phyloP scores from a whole-genome alignment of 2,329 filamentous ascomycete genomes.

The Pseudocercospora macadamiae region DNA sequence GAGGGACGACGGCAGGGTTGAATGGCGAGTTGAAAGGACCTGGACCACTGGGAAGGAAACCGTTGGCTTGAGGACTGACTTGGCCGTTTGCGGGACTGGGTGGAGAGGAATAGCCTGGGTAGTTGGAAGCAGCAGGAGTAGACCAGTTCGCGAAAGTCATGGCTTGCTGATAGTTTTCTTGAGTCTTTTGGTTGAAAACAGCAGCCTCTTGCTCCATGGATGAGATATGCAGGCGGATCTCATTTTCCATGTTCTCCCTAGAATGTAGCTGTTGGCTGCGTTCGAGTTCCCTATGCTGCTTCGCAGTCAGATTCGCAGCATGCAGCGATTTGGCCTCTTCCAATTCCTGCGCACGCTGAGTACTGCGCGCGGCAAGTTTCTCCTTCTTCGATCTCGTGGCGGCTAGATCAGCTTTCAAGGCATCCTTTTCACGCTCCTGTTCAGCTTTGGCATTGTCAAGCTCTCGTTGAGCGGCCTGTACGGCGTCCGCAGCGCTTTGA shows the following conservation, averaged over 20 bases:
- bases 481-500: constrained; percentile 57
- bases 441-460: constrained; percentile 65
- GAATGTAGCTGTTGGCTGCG: constrained; percentile 30
- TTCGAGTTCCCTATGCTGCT: constrained; percentile 38
- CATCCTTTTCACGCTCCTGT: constrained; percentile 65
- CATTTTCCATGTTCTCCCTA: constrained; percentile 44
- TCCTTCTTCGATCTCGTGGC: constrained; percentile 69
- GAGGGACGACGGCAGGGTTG: constrained; percentile 22
- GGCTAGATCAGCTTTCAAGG: constrained; percentile 65
- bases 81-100: constrained; percentile 52
- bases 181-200: constrained; percentile 44
- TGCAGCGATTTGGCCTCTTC: constrained; percentile 72
- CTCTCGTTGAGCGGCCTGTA: constrained; percentile 55
- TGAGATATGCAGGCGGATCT: constrained; percentile 43
- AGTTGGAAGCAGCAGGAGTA: constrained; percentile 28
- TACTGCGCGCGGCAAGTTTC: constrained; percentile 70
- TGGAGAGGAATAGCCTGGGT: constrained; percentile 42
- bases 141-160: constrained; percentile 32
- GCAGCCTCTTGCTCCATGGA: constrained; percentile 42
- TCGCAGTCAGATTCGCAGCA: constrained; percentile 50
- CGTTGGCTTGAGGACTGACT: constrained; percentile 25
- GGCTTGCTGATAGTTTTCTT: constrained; percentile 44
- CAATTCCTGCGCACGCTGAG: constrained; percentile 73
- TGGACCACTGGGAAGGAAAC: constrained; percentile 24
- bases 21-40: constrained; percentile 32